Evolutionary conservation across 2,329 filamentous ascomycete genomes (phyloP).

Genomic region (Diaporthe sp.): DNA sequence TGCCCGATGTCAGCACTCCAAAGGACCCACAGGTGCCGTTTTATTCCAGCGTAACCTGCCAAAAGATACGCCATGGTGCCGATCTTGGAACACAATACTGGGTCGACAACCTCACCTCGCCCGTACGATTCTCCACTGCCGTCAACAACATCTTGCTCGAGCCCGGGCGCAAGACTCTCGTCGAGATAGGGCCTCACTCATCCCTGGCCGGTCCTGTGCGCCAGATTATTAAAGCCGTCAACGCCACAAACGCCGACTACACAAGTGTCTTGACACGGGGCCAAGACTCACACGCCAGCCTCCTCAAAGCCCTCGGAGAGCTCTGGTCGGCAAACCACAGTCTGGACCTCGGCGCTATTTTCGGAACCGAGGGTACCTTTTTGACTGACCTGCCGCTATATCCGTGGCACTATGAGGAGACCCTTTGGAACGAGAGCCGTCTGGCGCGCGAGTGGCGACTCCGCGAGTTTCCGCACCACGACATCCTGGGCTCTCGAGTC

Average conservation of each 20-base stretch:
- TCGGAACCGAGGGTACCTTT: neutral
- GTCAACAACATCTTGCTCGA: neutral
- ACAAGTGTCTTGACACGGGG: neutral
- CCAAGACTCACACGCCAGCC: conserved; percentile 31
- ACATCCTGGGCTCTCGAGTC: neutral
- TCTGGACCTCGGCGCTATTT: neutral
- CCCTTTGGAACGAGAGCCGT: neutral
- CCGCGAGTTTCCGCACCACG: neutral
- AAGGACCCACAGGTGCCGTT: neutral
- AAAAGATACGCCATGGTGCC: neutral
- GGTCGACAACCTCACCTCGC: conserved; percentile 44
- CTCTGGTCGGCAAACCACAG: conserved; percentile 35
- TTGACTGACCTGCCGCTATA: neutral
- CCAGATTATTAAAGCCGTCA: conserved; percentile 30
- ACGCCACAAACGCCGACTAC: neutral
- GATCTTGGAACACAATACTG: conserved; percentile 40
- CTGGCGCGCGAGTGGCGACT: neutral
- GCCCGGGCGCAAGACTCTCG: conserved; percentile 13
- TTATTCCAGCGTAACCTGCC: conserved; percentile 3
- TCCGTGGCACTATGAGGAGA: neutral
- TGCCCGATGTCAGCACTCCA: conserved; percentile 38
- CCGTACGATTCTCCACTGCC: conserved; percentile 41
- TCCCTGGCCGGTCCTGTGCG: conserved; percentile 40
- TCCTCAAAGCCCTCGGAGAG: conserved; percentile 32
- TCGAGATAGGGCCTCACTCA: conserved; percentile 44